These are phyloP conservation scores for Penicillium sp. DNA, from an alignment of 2,329 filamentous ascomycete species.

Conservation along the genomic window DNA sequence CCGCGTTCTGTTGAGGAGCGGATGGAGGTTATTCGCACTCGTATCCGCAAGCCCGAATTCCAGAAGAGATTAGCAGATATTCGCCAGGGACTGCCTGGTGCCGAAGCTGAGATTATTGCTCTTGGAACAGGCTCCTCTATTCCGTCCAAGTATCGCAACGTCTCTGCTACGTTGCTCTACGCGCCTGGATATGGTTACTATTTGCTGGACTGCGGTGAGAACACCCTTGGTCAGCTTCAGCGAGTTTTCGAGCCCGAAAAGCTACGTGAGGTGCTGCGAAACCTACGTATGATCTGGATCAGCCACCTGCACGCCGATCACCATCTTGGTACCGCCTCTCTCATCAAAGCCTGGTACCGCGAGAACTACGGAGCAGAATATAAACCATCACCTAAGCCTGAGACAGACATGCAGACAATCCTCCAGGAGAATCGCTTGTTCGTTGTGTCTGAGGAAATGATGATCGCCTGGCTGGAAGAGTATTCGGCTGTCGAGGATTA, in stretches of 20 bases:
- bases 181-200: slow-evolving; percentile 84
- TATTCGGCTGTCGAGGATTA: slow-evolving; percentile 73
- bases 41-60: slow-evolving; percentile 28
- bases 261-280: slow-evolving; percentile 64
- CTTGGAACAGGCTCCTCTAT: slow-evolving; percentile 86
- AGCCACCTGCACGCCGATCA: slow-evolving; percentile 96
- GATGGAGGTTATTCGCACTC: slow-evolving; percentile 24
- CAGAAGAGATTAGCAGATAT: slow-evolving; percentile 38
- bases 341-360: slow-evolving; percentile 76
- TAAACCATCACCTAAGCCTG: slow-evolving; percentile 38
- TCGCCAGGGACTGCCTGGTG: slow-evolving; percentile 63
- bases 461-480: slow-evolving; percentile 73
- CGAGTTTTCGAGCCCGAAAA: slow-evolving; percentile 64
- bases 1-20: slow-evolving; percentile 30
- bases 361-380: slow-evolving; percentile 47
- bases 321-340: slow-evolving; percentile 74
- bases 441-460: slow-evolving; percentile 64
- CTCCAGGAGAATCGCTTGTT: slow-evolving; percentile 48
- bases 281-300: slow-evolving; percentile 82
- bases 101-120: slow-evolving; percentile 75
- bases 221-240: slow-evolving; percentile 79
- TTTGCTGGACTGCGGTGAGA: slow-evolving; percentile 86
- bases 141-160: slow-evolving; percentile 92
- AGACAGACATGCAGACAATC: slow-evolving; percentile 34
- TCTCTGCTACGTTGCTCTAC: slow-evolving; percentile 78